Conservation (phyloP, 2,329 filamentous ascomycete species). For the Zasmidium angulare region DNA sequence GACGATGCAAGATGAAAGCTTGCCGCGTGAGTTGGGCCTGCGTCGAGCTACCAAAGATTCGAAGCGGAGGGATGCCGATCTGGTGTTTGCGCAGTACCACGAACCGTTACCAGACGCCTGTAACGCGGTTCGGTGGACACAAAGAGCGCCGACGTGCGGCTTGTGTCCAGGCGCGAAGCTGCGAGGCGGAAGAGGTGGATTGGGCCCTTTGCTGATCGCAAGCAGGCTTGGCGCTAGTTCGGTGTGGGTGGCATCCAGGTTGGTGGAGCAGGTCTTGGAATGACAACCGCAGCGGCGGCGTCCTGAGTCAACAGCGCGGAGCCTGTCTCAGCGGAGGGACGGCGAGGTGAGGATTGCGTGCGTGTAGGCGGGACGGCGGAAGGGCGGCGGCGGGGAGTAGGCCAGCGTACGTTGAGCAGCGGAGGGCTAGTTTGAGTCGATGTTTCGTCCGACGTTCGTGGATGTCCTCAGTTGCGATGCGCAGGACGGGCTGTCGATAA, state of each 20-base stretch:
- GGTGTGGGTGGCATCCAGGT: slow-evolving; percentile 32
- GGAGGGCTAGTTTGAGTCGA: neutral
- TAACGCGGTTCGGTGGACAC: slow-evolving; percentile 27
- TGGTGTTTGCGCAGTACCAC: slow-evolving; percentile 22
- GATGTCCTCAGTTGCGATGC: neutral
- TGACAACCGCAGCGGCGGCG: slow-evolving; percentile 28
- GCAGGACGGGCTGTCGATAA: neutral
- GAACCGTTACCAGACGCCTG: slow-evolving; percentile 23
- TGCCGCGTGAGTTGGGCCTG: slow-evolving; percentile 21
- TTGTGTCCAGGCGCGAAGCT: slow-evolving; percentile 24
- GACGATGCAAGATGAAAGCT: slow-evolving; percentile 20
- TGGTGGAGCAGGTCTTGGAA: slow-evolving; percentile 29
- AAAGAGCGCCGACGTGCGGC: slow-evolving; percentile 16
- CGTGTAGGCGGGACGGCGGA: neutral
- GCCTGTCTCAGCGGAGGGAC: slow-evolving; percentile 15
- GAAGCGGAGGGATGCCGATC: slow-evolving; percentile 17
- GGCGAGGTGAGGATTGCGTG: neutral
- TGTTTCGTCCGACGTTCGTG: neutral
- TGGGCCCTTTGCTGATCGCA: slow-evolving; percentile 23
- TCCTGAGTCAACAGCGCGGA: slow-evolving; percentile 29
- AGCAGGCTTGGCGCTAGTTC: slow-evolving; percentile 22
- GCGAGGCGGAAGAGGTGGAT: slow-evolving; percentile 14
- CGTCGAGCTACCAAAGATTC: slow-evolving; percentile 21
- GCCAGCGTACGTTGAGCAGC: slow-evolving; percentile 5
- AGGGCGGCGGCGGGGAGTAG: neutral